phyloP scores from a whole-genome alignment of 2,329 filamentous ascomycete species.

The Pestalotiopsis sp. region DNA sequence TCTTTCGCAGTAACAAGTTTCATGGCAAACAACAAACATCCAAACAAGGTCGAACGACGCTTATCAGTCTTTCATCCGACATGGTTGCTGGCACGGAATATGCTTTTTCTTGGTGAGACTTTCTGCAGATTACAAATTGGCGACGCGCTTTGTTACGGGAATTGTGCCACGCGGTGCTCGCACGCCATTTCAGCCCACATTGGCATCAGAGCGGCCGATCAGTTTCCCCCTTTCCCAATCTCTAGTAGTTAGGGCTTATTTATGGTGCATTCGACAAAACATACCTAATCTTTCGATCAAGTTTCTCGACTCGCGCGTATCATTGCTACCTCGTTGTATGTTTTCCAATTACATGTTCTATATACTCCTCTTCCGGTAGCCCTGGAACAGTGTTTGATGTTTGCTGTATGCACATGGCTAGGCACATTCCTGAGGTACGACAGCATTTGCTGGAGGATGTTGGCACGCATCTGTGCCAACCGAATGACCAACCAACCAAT shows the following conservation, averaged over 20 bases:
- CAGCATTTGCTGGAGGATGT: too few species aligned
- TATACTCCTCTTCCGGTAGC: too few species aligned
- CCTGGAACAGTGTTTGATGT: too few species aligned
- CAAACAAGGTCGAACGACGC: background rate
- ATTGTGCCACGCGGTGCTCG: slow-evolving; percentile 1
- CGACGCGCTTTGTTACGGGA: background rate
- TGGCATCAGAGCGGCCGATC: background rate
- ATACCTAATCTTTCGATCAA: background rate
- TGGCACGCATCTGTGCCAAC: too few species aligned
- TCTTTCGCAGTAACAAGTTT: too few species aligned
- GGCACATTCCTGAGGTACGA: too few species aligned
- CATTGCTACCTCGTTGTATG: too few species aligned
- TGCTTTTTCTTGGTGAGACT: background rate
- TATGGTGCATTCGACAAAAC: background rate
- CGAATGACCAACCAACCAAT: too few species aligned
- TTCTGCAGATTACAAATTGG: background rate
- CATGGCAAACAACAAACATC: background rate
- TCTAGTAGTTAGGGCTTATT: background rate
- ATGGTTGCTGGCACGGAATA: background rate
- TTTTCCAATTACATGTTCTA: too few species aligned
- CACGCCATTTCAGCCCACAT: slow-evolving; percentile 2
- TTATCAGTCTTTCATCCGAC: background rate
- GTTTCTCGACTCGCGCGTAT: background rate
- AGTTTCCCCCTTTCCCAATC: background rate
- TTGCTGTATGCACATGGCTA: too few species aligned